These are phyloP conservation scores for Paraurostyla sp. DNA, from an alignment of 73 alveolate genomes.

Conservation along the genomic window DNA sequence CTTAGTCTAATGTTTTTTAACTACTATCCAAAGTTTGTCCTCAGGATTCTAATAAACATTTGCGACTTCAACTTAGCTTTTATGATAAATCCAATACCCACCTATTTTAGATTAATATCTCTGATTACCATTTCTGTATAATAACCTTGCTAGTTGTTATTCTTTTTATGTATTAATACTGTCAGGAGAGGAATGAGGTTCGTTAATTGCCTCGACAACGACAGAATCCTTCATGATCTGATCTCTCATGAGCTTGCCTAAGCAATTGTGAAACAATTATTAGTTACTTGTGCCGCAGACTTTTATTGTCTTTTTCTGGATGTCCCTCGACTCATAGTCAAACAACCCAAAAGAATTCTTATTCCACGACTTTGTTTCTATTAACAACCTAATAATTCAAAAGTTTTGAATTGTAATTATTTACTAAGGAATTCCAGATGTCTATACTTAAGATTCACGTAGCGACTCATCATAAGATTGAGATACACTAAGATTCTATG, in stretches of 20 bases:
- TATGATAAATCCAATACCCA: constrained; percentile 63
- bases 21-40: constrained; percentile 65
- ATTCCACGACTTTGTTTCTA: constrained; percentile 70
- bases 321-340: constrained; percentile 82
- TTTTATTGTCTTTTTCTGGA: constrained; percentile 63
- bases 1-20: constrained; percentile 26
- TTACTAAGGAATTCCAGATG: background rate
- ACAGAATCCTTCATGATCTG: background rate
- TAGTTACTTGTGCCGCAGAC: background rate
- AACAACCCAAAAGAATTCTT: constrained; percentile 83
- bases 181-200: background rate
- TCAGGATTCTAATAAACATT: constrained; percentile 63
- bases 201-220: background rate
- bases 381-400: background rate
- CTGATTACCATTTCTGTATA: constrained; percentile 8
- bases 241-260: constrained; percentile 17
- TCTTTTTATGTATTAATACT: background rate
- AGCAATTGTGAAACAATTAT: background rate
- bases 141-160: background rate
- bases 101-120: background rate
- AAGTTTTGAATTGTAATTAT: no score
- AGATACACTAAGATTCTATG: no score
- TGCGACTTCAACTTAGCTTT: constrained; percentile 48
- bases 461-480: no score
- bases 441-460: background rate